Base-by-base conservation (phyloP, 805 yeast genomes). In the Kregervanrija delftensis region DNA sequence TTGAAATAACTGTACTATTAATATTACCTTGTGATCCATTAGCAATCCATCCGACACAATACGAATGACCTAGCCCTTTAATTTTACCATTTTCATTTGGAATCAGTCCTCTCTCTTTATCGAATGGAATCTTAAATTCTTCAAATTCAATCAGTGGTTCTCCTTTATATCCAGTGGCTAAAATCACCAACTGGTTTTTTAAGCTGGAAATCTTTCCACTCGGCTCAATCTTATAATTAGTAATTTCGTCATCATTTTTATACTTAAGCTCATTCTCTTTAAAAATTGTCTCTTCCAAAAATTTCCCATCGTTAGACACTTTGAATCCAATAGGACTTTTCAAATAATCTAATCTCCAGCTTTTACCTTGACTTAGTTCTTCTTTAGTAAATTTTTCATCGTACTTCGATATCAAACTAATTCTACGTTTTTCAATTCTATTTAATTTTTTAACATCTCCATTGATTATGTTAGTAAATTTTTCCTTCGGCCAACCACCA, bases 1-100 rank as follows among this genome's bases (percentile, higher is more conserved):
- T 78, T 47, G 85, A 89, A 73, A 83, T 75, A 83, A 91, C 86
- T 0, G 98, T 88, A 11, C 86, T 74, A 13, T 95, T 95, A 51
- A 93, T 93, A 3, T 88, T 95, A 1, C 99, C 99, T 30, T 75
- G 74, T 8, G 96, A 85, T 1, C 96, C 95, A 42, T 76, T 80
- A 45, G 84, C 79, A 39, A 89, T 81, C 99, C 99, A 93, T 0
- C 99, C 99, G 8, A 89, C 69, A 2, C 86, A 81, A 54, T 89
- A 91, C 47, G 87, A 65, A 0, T 87, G 83, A 2, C 57, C 57
- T 38, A 51, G 31, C 8, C 43, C 47, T 3, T 59, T 52, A 37
- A 74, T 73, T 35, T 74, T 63, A 1, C 81, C 83, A 16, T 69
- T 59, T 1, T 53, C 48, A 46, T 75, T 79, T 1, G 68, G 63